Conservation (phyloP, 768 basidiomycete species). For the Macrocybe gigantea region DNA sequence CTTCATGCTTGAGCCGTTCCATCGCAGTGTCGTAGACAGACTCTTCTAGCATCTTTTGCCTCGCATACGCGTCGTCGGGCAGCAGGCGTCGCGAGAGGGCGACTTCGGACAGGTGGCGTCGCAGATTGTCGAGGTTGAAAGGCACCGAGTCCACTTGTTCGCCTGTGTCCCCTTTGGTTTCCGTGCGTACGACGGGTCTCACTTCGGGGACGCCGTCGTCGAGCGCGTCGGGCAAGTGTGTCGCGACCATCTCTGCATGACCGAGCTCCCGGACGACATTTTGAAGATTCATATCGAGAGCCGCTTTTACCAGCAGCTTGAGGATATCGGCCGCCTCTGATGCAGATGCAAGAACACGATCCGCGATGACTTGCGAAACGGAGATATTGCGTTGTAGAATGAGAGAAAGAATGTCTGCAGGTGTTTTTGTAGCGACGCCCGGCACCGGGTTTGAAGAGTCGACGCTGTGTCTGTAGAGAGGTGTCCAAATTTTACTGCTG, state of each 20-base stretch:
- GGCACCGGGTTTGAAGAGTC: slow-evolving; percentile 22
- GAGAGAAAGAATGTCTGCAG: slow-evolving; percentile 33
- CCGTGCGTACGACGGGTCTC: slow-evolving; percentile 45
- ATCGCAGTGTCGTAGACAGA: slow-evolving; percentile 83
- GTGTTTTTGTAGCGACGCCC: slow-evolving; percentile 11
- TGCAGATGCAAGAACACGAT: slow-evolving; percentile 48
- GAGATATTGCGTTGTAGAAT: slow-evolving; percentile 46
- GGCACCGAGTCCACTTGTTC: slow-evolving; percentile 37
- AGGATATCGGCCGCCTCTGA: slow-evolving; percentile 53
- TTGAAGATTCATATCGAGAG: slow-evolving; percentile 47
- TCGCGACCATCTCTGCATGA: slow-evolving; percentile 42
- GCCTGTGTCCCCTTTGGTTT: slow-evolving; percentile 18
- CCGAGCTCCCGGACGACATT: slow-evolving; percentile 51
- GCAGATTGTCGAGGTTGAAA: slow-evolving; percentile 70
- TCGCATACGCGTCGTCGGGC: slow-evolving; percentile 59
- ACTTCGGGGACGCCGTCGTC: slow-evolving; percentile 50
- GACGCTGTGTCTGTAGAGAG: slow-evolving; percentile 21
- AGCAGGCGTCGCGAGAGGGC: slow-evolving; percentile 57
- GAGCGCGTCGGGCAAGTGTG: slow-evolving; percentile 33
- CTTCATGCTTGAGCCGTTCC: slow-evolving; percentile 61
- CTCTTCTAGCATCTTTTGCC: slow-evolving; percentile 79
- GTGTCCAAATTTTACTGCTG: neutral
- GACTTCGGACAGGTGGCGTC: slow-evolving; percentile 62
- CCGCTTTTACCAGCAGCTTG: slow-evolving; percentile 50
- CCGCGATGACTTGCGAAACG: slow-evolving; percentile 46